Base-by-base conservation (phyloP, 495 filamentous ascomycete genomes). In the Beverwykella pulmonaria region DNA sequence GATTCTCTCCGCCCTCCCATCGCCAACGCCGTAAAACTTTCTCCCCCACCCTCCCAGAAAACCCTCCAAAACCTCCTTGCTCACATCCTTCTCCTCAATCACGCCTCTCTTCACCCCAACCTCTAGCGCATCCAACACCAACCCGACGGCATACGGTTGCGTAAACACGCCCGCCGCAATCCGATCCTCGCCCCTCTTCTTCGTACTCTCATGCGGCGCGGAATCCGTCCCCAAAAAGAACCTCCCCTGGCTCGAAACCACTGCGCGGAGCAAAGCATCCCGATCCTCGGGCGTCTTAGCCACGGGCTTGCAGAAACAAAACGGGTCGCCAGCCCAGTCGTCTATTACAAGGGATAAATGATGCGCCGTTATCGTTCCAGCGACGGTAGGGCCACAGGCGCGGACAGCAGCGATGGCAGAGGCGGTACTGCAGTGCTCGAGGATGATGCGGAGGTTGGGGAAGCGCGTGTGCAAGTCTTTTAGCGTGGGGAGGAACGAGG, bases 101-200 rank as follows among this genome's bases (percentile, higher is more conserved):
- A 88, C 78, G n/a, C 87, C 88, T 27, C 84, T 82, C 71, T 85
- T 78, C 22, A 88, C 77, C 9, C 82, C 91, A 71, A 88, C 83
- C 75, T 90, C 89, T 27, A 96, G 81, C 19, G 90, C 89, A 62
- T 84, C 82, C 27, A 96, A 71, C 32, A 93, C 89, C 27, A 89
- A 81, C 59, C 88, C 86, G 15, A 90, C 86, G n/a, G 86, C 87
- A 72, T 87, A 91, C n/a, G 90, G 89, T 75, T 97, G 92, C 8
- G 92, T 96, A 79, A 95, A 97, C 7, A 93, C 88, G 25, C 93
- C 92, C 4, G 90, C 92, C 5, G 92, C 90, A n/a, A 82, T 77
- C 77, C 83, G 89, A 57, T 73, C 74, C 23, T 62, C 78, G 30
- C 82, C 86, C 61, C 86, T 83, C 80, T 96, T 97, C 53, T 88